Base-by-base conservation (phyloP, 305 asterid genomes). In the Fraxinus floribunda region DNA sequence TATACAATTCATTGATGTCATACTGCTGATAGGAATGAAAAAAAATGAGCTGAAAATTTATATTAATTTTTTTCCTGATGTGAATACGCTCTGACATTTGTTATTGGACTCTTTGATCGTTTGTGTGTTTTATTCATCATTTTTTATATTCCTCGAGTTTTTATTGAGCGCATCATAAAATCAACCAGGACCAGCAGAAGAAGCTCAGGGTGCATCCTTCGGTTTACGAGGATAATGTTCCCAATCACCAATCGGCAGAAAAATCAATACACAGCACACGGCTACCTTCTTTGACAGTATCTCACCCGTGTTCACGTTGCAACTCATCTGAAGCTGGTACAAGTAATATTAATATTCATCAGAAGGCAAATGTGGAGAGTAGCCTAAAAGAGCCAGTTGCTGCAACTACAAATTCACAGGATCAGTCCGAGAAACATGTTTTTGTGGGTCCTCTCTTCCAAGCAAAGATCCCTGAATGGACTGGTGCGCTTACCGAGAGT, bases 401-500 rank as follows among this genome's bases (percentile, higher is more conserved):
- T 36, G 1, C n/a, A 6, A 82, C 83, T 20, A 20, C 84, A 52
- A 77, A 78, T 75, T 81, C 64, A 44, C 55, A 77, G 7, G 81
- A 84, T 60, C 52, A 83, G 10, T 39, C 44, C 9, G 82, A 83
- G 78, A 84, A 72, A 83, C 75, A 84, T 82, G 88, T 85, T 84
- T 82, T 82, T 8, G 79, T 91, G 34, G 94, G 93, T 10, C 90
- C 90, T 60, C 84, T 8, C 34, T 83, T 73, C 77, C 98, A 93
- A 86, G 95, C 95, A 24, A 86, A 86, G 81, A 89, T 95, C 74
- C 95, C 97, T 1, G 86, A 87, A 78, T 94, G 97, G 97, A 90
- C 92, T 0, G 95, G 93, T 7, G 79, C 64, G 49, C 22, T 77
- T 79, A 64, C 81, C 0, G 88, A 83, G 75, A 94, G 97, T 57